Base-by-base conservation (phyloP, 495 filamentous ascomycete species). In the Annulohypoxylon maeteangense region DNA sequence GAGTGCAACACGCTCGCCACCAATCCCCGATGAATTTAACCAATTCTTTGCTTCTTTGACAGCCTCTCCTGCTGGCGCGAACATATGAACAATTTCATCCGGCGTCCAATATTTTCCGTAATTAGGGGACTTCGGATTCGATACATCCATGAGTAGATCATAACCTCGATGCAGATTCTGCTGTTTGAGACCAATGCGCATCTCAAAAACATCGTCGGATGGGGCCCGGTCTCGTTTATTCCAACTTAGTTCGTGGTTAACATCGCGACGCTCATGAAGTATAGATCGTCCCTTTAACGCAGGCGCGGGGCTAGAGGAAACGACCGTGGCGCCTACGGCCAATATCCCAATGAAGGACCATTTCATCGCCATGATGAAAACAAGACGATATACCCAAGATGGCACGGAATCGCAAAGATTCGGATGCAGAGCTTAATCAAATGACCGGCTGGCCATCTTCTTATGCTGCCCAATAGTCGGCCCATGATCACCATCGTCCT, bases 11-110 rank as follows among this genome's bases (percentile, higher is more conserved):
- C 75, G 75, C 11, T 64, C 51, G 1, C 55, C 62, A 27, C 81
- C 72, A 47, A 91, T 85, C 0, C 88, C 89, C 29, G 84, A 76
- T 3, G 66, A 68, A 6, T 78, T 69, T 11, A 90, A 75, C 87
- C 88, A 90, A 4, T 78, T 65, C 25, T 70, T 81, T 12, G 88
- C 81, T 18, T 76, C 69, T 25, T 83, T 20, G 10, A 29, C 47
- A 25, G 47, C 25, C 3, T 29, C 14, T 3, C 12, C 23, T 1
- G 47, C 11, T 3, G 47, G 47, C 47, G 47, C 47, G 23, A 51
- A 51, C 47, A n/a, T 51, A 1, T 29, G 47, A 25, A 51, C 14
- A 12, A 51, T 29, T 12, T 51, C 47, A n/a, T 51, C 47, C 12
- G 47, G 23, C 47, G 25, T 51, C 47, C 47, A 51, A 23, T 51